A percentile compares a stretch with the other conserved stretches of the same genome.
Conservation (phyloP, 1,284 basidiomycete species). For the Austroboletus sp. region DNA sequence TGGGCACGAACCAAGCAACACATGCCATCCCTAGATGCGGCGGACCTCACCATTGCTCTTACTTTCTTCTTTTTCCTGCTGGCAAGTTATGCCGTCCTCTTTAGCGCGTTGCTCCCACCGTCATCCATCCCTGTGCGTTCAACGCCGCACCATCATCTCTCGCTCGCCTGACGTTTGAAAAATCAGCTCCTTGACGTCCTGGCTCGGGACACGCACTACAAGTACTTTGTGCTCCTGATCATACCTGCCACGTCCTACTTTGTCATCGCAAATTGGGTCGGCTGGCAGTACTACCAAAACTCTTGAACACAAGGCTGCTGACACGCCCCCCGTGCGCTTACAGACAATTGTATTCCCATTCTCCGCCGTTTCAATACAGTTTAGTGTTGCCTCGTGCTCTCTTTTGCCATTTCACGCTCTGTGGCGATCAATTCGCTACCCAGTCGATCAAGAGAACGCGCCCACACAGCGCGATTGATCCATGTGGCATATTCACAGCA, state of each 20-base stretch:
- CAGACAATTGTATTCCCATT: background rate
- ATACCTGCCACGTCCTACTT: constrained; percentile 80
- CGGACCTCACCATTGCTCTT: constrained; percentile 44
- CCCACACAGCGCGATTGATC: constrained; percentile 25
- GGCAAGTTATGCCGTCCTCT: constrained; percentile 57
- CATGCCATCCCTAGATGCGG: constrained; percentile 33
- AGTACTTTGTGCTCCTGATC: constrained; percentile 75
- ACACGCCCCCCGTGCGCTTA: background rate
- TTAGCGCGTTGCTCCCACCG: constrained; percentile 57
- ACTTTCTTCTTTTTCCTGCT: constrained; percentile 51
- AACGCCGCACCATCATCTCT: background rate
- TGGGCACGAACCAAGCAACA: constrained; percentile 15
- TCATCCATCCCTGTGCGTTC: constrained; percentile 45
- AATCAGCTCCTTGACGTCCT: constrained; percentile 56
- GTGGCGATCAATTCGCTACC: constrained; percentile 17
- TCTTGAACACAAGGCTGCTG: constrained; percentile 41
- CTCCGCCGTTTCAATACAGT: constrained; percentile 9
- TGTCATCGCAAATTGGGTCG: constrained; percentile 94
- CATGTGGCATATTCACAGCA: constrained; percentile 16
- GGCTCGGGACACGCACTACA: constrained; percentile 76
- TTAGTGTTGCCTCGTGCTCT: constrained; percentile 24
- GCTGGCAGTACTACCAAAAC: constrained; percentile 90
- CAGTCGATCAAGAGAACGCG: constrained; percentile 18
- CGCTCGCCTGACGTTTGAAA: constrained; percentile 13
- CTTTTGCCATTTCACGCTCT: constrained; percentile 6